These are phyloP conservation scores for Taiwanofungus camphoratus DNA, from an alignment of 1,284 basidiomycete genomes.

Conservation along the genomic window DNA sequence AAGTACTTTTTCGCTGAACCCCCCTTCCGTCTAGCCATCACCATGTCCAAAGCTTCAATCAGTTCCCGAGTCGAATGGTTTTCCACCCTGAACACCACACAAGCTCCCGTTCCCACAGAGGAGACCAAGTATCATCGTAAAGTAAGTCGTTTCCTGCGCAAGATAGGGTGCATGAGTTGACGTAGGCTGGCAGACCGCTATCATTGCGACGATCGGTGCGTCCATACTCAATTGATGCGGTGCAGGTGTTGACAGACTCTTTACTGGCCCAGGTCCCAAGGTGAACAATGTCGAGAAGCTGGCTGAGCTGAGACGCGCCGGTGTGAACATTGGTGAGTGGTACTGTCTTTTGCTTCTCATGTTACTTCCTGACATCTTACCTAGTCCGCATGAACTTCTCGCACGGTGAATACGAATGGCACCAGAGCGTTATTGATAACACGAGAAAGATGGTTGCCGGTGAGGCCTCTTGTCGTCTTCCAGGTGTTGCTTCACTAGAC, in stretches of 20 bases:
- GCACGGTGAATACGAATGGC: slow-evolving; percentile 94
- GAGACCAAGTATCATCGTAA: slow-evolving; percentile 86
- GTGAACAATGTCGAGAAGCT: slow-evolving; percentile 87
- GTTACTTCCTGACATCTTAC: slow-evolving; percentile 5
- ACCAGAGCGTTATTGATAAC: slow-evolving; percentile 97
- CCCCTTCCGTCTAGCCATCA: slow-evolving; percentile 12
- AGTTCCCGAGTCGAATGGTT: slow-evolving; percentile 90
- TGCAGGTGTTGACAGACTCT: slow-evolving; percentile 1
- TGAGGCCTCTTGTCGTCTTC: slow-evolving; percentile 30
- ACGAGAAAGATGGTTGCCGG: slow-evolving; percentile 79
- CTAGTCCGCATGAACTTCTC: slow-evolving; percentile 98
- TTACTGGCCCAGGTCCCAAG: slow-evolving; percentile 68
- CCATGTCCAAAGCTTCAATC: slow-evolving; percentile 36
- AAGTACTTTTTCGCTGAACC: slow-evolving; percentile 10
- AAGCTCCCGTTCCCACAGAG: slow-evolving; percentile 61
- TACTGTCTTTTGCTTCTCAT: slow-evolving; percentile 6
- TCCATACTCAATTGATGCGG: slow-evolving; percentile 6
- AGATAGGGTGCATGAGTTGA: slow-evolving; percentile 9
- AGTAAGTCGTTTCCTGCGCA: slow-evolving; percentile 41
- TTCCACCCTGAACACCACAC: slow-evolving; percentile 70
- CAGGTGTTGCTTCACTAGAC: background rate
- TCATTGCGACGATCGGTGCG: slow-evolving; percentile 94
- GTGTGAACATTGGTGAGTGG: slow-evolving; percentile 89
- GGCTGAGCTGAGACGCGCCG: slow-evolving; percentile 74
- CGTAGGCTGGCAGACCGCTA: slow-evolving; percentile 65